Evolutionary conservation across 305 asterid genomes (phyloP).

Genomic region (Fraxinus platypoda): DNA sequence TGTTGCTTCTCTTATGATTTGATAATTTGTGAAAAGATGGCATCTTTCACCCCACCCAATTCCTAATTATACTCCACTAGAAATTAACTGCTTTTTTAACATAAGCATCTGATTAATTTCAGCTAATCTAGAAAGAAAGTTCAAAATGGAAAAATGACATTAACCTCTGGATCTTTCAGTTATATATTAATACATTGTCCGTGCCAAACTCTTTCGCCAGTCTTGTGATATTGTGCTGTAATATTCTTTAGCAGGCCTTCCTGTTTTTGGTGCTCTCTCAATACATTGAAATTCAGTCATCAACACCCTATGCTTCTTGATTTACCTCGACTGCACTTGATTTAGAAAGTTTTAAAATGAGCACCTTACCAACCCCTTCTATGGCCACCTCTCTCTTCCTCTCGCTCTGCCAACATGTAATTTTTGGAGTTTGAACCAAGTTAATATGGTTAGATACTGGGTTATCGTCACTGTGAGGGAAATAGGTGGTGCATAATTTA

Average conservation of each 20-base stretch:
- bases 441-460: background rate
- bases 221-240: background rate
- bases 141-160: background rate
- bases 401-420: background rate
- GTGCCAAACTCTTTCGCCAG: background rate
- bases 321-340: background rate
- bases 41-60: background rate
- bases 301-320: constrained; percentile 1
- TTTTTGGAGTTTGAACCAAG: background rate
- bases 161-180: background rate
- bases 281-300: background rate
- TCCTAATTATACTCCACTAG: background rate
- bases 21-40: background rate
- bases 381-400: background rate
- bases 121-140: background rate
- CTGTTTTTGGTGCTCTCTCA: background rate
- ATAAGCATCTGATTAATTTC: background rate
- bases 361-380: background rate
- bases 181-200: background rate
- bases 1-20: background rate
- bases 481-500: background rate
- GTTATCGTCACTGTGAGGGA: background rate
- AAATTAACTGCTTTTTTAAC: background rate
- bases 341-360: background rate
- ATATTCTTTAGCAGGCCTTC: background rate